These are phyloP conservation scores for Microbotryomycetes sp. DNA, from an alignment of 1,284 basidiomycete genomes.

Conservation along the genomic window DNA sequence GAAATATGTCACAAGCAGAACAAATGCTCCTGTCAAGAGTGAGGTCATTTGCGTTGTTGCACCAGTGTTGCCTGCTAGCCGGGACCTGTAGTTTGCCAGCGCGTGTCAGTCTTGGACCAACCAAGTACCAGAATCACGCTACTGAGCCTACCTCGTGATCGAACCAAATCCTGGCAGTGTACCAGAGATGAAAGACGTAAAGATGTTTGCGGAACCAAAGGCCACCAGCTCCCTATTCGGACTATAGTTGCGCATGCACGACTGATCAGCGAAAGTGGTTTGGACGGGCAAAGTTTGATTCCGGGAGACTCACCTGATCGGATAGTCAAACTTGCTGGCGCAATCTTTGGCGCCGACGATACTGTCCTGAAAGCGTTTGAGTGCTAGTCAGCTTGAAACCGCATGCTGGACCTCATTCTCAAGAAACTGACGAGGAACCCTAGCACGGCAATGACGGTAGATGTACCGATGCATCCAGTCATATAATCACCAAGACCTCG, in stretches of 20 bases:
- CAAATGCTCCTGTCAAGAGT: slow-evolving; percentile 64
- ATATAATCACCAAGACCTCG: slow-evolving; percentile 8
- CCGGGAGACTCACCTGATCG: slow-evolving; percentile 48
- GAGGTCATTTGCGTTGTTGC: slow-evolving; percentile 82
- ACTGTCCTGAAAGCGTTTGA: slow-evolving; percentile 52
- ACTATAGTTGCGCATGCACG: background rate
- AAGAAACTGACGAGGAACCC: slow-evolving; percentile 23
- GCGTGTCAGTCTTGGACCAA: no score
- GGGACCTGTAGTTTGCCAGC: slow-evolving; percentile 14
- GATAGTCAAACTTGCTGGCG: slow-evolving; percentile 70
- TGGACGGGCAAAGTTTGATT: background rate
- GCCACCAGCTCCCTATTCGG: slow-evolving; percentile 88
- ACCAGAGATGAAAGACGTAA: slow-evolving; percentile 71
- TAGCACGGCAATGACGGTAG: slow-evolving; percentile 27
- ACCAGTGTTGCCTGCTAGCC: slow-evolving; percentile 49
- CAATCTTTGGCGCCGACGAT: slow-evolving; percentile 85
- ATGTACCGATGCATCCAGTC: slow-evolving; percentile 17
- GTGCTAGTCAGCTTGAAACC: slow-evolving; percentile 12
- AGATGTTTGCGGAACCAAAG: slow-evolving; percentile 68
- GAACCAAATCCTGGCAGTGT: slow-evolving; percentile 82
- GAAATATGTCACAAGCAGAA: slow-evolving; percentile 79
- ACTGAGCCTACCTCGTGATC: slow-evolving; percentile 60
- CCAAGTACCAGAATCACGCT: no score
- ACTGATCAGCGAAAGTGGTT: background rate
- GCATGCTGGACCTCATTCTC: no score